Evolutionary conservation across 2,329 filamentous ascomycete genomes (phyloP).

Genomic region (Neonectria neomacrospora): DNA sequence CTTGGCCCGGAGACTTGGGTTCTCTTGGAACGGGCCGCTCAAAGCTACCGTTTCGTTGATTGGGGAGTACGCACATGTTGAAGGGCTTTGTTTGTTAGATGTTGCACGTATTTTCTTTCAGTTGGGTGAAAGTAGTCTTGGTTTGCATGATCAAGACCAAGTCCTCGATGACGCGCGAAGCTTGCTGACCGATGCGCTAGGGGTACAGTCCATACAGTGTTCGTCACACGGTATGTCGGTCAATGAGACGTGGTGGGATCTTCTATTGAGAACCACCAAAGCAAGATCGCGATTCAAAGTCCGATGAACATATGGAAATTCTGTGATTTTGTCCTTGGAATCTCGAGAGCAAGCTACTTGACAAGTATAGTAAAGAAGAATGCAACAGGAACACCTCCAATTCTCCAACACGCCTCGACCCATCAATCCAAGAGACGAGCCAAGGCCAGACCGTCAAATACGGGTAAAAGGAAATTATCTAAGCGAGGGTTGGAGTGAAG

Average conservation of each 20-base stretch:
- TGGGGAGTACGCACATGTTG: background rate
- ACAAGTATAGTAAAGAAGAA: background rate
- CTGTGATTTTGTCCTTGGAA: background rate
- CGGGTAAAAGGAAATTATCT: background rate
- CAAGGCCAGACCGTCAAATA: background rate
- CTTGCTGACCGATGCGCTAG: slow-evolving; percentile 1
- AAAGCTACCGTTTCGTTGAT: background rate
- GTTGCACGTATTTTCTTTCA: background rate
- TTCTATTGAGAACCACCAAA: background rate
- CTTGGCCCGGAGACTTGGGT: slow-evolving; percentile 54
- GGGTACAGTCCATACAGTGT: slow-evolving; percentile 4
- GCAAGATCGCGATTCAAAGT: background rate
- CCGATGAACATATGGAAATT: background rate
- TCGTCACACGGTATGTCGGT: background rate
- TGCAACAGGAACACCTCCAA: background rate
- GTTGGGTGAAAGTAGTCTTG: background rate
- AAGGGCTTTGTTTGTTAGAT: background rate
- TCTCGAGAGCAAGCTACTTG: background rate
- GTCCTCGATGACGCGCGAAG: background rate
- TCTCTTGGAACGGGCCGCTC: slow-evolving; percentile 58
- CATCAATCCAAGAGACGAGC: background rate
- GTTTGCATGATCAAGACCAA: background rate
- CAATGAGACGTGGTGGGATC: background rate
- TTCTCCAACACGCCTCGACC: background rate
- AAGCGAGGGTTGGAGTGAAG: background rate